Evolutionary conservation across 169 alveolate genomes (phyloP).

Genomic region (Ichthyophthirius multifiliis): DNA sequence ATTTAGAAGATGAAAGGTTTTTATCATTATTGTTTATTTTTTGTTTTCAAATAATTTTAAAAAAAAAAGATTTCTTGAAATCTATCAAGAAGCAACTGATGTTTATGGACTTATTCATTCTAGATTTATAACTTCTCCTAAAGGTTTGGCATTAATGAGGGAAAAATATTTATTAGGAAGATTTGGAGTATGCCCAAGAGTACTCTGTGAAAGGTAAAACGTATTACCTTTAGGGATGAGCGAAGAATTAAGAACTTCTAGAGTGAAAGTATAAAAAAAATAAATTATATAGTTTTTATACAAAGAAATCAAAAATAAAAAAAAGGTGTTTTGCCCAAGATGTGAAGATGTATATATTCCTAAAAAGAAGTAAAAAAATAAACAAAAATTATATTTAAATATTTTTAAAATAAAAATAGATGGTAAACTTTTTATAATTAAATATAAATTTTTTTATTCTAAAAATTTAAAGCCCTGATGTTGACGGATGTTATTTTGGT

Average conservation of each 20-base stretch:
- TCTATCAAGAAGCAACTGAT: conserved; percentile 78
- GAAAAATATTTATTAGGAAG: conserved; percentile 70
- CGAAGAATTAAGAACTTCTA: conserved; percentile 67
- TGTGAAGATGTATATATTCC: conserved; percentile 88
- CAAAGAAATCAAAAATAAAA: not conserved
- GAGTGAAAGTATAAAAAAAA: conserved; percentile 68
- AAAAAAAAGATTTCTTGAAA: conserved; percentile 69
- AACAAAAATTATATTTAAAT: too few relatives aligned
- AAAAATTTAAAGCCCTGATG: conserved; percentile 75
- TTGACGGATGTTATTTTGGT: conserved; percentile 97
- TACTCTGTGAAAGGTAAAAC: conserved; percentile 71
- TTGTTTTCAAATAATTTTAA: not conserved
- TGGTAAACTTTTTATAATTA: too few relatives aligned
- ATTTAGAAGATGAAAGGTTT: conserved; percentile 47
- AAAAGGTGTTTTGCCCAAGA: conserved; percentile 79
- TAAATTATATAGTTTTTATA: too few relatives aligned
- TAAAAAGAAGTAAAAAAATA: conserved; percentile 41
- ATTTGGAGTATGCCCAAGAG: conserved; percentile 87
- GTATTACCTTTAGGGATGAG: conserved; percentile 85
- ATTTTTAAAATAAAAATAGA: too few relatives aligned
- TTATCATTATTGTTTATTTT: not conserved
- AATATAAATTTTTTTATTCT: too few relatives aligned
- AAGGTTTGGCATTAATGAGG: conserved; percentile 75
- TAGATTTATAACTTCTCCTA: conserved; percentile 71
- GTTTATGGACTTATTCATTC: conserved; percentile 86